Base-by-base conservation (phyloP, 345 rosid species). In the Brassica carinata region DNA sequence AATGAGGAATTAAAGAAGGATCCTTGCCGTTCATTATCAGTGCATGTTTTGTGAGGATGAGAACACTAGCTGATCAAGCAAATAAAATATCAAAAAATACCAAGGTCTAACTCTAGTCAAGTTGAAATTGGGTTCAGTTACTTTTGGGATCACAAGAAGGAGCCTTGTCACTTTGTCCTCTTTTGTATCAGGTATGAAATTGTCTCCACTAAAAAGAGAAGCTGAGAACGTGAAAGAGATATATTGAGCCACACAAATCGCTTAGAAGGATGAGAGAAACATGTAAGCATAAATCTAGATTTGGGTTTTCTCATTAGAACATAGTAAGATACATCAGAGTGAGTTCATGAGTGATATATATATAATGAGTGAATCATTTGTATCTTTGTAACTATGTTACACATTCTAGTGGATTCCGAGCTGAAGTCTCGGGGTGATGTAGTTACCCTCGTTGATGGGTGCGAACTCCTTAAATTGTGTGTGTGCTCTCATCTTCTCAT, bases 21-120 rank as follows among this genome's bases (percentile, higher is more conserved):
- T 88, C 91, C 7, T 84, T 81, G 10, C 92, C 86, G 17, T 69
- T 75, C 84, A 77, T 80, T 23, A 23, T 23, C 26, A 23, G 26
- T 23, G 26, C 26, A 23, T 23, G 26, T 23, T 23, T 23, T 53
- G 59, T 53, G 59, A 6, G n/a, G 19, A n/a, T 53, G 19, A n/a
- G 8, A 53, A n/a, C 19, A 48, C 15, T 33, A 5, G 36, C 6
- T 33, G 6, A 33, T 33, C 36, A 33, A 33, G 36, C 36, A 33
- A 33, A 33, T 33, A 7, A 33, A 33, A 7, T 23, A 33, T 33
- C 36, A 33, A 33, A 33, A 33, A 33, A 33, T 33, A 23, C 17
- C 57, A 48, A 48, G 57, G 15, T 3, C 1, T 11, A 48, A 48
- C 57, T 48, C 57, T 3, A 48, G 57, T 48, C 4, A 48, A 48